phyloP scores from a whole-genome alignment of 106 monocot species.

The Acanthochlamys bracteata region DNA sequence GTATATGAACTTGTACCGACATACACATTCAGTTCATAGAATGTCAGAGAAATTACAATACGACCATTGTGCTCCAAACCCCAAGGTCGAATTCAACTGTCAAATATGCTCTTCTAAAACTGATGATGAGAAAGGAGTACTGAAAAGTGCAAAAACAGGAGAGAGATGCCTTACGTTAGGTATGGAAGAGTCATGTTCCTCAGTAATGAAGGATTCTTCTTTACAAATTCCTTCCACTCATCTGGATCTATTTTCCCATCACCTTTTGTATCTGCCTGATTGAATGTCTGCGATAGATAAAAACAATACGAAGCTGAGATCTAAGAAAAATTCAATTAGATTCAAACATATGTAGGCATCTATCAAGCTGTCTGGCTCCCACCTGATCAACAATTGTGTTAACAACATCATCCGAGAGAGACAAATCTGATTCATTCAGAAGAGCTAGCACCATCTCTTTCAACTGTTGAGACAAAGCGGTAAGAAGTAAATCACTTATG shows the following conservation, averaged over 20 bases:
- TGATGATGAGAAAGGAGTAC: neutral
- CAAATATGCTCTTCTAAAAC: no score
- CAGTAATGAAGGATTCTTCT: slow-evolving; percentile 41
- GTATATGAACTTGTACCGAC: no score
- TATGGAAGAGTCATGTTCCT: slow-evolving; percentile 84
- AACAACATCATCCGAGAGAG: slow-evolving; percentile 61
- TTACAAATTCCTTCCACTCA: slow-evolving; percentile 60
- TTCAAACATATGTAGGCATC: neutral
- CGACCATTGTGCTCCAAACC: no score
- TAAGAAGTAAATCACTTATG: neutral
- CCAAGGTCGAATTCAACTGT: no score
- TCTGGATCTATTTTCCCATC: slow-evolving; percentile 36
- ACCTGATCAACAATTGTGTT: slow-evolving; percentile 59
- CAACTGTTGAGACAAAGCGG: slow-evolving; percentile 29
- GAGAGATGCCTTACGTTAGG: slow-evolving; percentile 30
- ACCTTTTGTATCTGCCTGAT: slow-evolving; percentile 26
- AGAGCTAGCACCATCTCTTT: slow-evolving; percentile 95
- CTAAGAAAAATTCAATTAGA: neutral
- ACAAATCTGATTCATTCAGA: slow-evolving; percentile 69
- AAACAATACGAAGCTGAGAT: neutral
- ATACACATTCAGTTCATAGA: no score
- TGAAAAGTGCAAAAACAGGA: neutral
- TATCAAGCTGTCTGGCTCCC: neutral
- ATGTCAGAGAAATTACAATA: no score
- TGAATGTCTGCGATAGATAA: slow-evolving; percentile 23